Evolutionary conservation across 768 basidiomycete species (phyloP).

Genomic region (Xerocomus potaroensis): DNA sequence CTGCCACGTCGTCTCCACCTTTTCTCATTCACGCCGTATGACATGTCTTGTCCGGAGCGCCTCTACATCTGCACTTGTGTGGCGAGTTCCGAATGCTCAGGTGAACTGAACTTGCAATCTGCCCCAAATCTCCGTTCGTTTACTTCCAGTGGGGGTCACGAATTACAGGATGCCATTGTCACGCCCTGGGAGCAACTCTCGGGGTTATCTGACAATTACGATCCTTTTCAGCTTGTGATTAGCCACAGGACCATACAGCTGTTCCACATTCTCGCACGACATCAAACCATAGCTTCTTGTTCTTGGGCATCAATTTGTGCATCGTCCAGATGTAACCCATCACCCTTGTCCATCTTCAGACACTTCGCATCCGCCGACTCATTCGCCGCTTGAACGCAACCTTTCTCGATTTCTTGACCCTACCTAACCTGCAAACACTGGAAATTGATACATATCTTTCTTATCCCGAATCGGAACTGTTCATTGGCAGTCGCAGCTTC

Average conservation of each 20-base stretch:
- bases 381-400: background rate
- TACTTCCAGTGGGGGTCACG: background rate
- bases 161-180: background rate
- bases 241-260: slow-evolving; percentile 2
- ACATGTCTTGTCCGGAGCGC: slow-evolving; percentile 10
- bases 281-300: slow-evolving; percentile 15
- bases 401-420: slow-evolving; percentile 8
- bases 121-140: slow-evolving; percentile 16
- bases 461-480: background rate
- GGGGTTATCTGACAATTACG: no score
- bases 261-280: slow-evolving; percentile 3
- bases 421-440: slow-evolving; percentile 16
- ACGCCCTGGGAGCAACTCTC: slow-evolving; percentile 11
- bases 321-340: background rate
- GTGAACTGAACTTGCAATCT: slow-evolving; percentile 4
- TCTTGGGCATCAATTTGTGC: slow-evolving; percentile 13
- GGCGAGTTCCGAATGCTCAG: background rate
- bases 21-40: slow-evolving; percentile 12
- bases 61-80: slow-evolving; percentile 2
- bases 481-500: slow-evolving; percentile 11
- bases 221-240: no score
- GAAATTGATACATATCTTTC: slow-evolving; percentile 11
- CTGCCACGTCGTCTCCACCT: slow-evolving; percentile 2
- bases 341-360: slow-evolving; percentile 10
- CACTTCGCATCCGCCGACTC: slow-evolving; percentile 16